These are phyloP conservation scores for Tolypocladium amazonense DNA, from an alignment of 2,329 filamentous ascomycete species.

Conservation along the genomic window DNA sequence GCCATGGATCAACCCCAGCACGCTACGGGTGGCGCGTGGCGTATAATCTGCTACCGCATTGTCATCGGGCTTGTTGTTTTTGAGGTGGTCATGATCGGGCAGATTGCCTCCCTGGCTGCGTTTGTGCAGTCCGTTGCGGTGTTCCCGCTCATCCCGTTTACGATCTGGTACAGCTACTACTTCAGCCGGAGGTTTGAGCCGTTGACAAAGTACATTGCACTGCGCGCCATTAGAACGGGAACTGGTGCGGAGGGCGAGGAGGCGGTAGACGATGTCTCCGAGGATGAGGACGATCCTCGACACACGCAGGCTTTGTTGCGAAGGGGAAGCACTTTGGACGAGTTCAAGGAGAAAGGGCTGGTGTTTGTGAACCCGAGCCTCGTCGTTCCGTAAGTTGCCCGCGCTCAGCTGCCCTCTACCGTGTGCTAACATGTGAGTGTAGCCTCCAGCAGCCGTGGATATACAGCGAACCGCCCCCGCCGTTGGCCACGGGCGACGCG, in stretches of 20 bases:
- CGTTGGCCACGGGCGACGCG: slow-evolving; percentile 13
- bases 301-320: slow-evolving; percentile 31
- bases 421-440: not conserved
- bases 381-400: slow-evolving; percentile 39
- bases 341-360: slow-evolving; percentile 58
- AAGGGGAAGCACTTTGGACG: slow-evolving; percentile 57
- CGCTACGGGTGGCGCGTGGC: slow-evolving; percentile 87
- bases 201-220: slow-evolving; percentile 82
- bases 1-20: slow-evolving; percentile 97
- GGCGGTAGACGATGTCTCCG: slow-evolving; percentile 24
- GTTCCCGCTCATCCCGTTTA: slow-evolving; percentile 65
- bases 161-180: slow-evolving; percentile 82
- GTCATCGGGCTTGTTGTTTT: slow-evolving; percentile 81
- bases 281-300: slow-evolving; percentile 31
- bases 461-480: slow-evolving; percentile 42
- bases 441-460: slow-evolving; percentile 66
- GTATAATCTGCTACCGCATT: slow-evolving; percentile 89
- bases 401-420: not conserved
- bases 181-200: slow-evolving; percentile 76
- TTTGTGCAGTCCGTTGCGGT: slow-evolving; percentile 65
- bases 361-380: slow-evolving; percentile 71
- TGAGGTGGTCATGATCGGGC: slow-evolving; percentile 81
- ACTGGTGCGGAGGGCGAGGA: slow-evolving; percentile 23
- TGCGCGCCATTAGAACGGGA: slow-evolving; percentile 64
- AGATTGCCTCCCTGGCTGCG: slow-evolving; percentile 64